A percentile compares a stretch with the other conserved stretches of the same genome.
Evolutionary conservation across 805 yeast genomes (phyloP).

Genomic region (Pichia deserticola): DNA sequence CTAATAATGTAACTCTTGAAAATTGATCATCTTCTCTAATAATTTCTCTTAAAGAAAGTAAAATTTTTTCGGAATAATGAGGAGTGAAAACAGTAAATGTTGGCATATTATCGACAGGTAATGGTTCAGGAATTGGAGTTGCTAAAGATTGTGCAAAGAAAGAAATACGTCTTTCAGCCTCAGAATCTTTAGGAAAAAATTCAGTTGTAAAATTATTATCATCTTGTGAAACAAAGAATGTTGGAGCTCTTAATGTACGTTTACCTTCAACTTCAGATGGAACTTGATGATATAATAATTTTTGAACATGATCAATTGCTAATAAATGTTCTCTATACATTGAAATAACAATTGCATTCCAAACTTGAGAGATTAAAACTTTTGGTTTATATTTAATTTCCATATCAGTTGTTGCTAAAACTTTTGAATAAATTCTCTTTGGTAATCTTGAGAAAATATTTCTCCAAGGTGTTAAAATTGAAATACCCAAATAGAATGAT

Average conservation of each 20-base stretch:
- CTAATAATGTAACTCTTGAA: conserved; percentile 88
- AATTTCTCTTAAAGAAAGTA: conserved; percentile 88
- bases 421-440: conserved; percentile 96
- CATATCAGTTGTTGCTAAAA: conserved; percentile 97
- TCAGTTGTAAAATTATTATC: conserved; percentile 92
- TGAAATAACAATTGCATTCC: conserved; percentile 98
- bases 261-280: conserved; percentile 98
- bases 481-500: conserved; percentile 97
- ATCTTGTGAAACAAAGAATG: conserved; percentile 97
- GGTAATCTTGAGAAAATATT: conserved; percentile 96
- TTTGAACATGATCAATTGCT: conserved; percentile 98
- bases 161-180: conserved; percentile 98
- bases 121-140: conserved; percentile 97
- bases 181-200: conserved; percentile 94
- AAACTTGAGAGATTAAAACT: conserved; percentile 94
- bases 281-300: conserved; percentile 94
- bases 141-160: conserved; percentile 99
- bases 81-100: conserved; percentile 96
- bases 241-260: conserved; percentile 97
- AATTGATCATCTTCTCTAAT: conserved; percentile 96
- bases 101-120: conserved; percentile 99
- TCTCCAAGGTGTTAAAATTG: conserved; percentile 99
- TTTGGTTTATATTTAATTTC: conserved; percentile 98
- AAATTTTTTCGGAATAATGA: conserved; percentile 91
- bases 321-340: conserved; percentile 99